Evolutionary conservation across 2,329 filamentous ascomycete species (phyloP).

Genomic region (Alternaria tenuissima): DNA sequence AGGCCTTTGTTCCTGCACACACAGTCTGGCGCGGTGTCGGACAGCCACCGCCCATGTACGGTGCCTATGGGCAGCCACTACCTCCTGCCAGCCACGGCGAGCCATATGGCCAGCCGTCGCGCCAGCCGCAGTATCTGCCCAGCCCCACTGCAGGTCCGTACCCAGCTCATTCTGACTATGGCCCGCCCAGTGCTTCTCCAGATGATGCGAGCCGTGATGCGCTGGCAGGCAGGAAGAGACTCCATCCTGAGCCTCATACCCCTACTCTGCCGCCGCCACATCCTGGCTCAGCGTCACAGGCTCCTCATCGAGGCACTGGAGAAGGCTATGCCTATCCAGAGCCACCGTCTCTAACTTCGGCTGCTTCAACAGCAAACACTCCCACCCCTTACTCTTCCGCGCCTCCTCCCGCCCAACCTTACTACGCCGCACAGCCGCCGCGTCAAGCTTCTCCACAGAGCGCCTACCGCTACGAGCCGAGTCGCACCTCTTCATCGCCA

Average conservation of each 20-base stretch:
- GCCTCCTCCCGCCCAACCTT: constrained; percentile 50
- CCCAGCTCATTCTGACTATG: constrained; percentile 46
- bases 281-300: constrained; percentile 54
- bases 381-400: constrained; percentile 51
- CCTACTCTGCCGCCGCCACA: constrained; percentile 60
- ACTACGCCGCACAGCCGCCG: constrained; percentile 51
- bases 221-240: constrained; percentile 56
- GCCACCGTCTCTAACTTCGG: constrained; percentile 54
- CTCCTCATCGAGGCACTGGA: constrained; percentile 46
- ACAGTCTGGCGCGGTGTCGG: constrained; percentile 64
- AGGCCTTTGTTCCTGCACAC: constrained; percentile 77
- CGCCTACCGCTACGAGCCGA: constrained; percentile 53
- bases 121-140: constrained; percentile 55
- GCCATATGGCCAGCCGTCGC: constrained; percentile 48
- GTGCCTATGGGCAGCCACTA: constrained; percentile 61
- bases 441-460: constrained; percentile 54
- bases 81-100: constrained; percentile 50
- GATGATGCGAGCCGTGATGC: constrained; percentile 51
- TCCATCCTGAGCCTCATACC: constrained; percentile 59
- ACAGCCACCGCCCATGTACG: constrained; percentile 59
- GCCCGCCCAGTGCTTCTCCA: constrained; percentile 44
- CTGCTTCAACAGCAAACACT: constrained; percentile 56
- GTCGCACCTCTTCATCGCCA: constrained; percentile 54
- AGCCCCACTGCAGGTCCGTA: constrained; percentile 57
- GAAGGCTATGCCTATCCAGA: constrained; percentile 55